Conservation (phyloP, 164 flowering plant genomes). For the Vitis amurensis region DNA sequence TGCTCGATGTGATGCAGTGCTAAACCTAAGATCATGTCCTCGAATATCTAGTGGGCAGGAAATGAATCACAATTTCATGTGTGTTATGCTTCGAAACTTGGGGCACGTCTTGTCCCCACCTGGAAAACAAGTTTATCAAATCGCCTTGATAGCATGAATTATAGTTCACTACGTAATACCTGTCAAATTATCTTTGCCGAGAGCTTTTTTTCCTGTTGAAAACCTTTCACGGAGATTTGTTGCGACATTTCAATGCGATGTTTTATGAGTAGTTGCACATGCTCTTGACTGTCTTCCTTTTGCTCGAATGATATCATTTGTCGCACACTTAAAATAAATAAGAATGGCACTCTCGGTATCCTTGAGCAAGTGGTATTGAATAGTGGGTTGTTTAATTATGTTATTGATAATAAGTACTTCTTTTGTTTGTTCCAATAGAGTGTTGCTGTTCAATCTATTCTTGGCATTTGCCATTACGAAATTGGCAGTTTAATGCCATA, state of each 20-base stretch:
- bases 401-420: no score
- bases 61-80: conserved; percentile 5
- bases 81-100: neutral
- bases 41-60: conserved; percentile 11
- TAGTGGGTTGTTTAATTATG: neutral
- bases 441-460: no score
- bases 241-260: conserved; percentile 83
- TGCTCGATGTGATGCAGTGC: conserved; percentile 14
- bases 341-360: no score
- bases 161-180: conserved; percentile 19
- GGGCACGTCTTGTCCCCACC: conserved; percentile 30
- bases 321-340: neutral
- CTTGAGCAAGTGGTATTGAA: neutral
- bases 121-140: conserved; percentile 65
- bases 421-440: no score
- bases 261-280: conserved; percentile 48
- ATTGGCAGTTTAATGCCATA: no score
- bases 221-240: conserved; percentile 60
- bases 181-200: conserved; percentile 62
- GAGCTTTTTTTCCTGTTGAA: conserved; percentile 79
- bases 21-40: conserved; percentile 1
- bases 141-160: conserved; percentile 45
- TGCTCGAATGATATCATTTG: neutral
- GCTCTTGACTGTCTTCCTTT: neutral
- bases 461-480: neutral